Conservation (phyloP, 2,329 filamentous ascomycete species). For the Botrytis squamosa region DNA sequence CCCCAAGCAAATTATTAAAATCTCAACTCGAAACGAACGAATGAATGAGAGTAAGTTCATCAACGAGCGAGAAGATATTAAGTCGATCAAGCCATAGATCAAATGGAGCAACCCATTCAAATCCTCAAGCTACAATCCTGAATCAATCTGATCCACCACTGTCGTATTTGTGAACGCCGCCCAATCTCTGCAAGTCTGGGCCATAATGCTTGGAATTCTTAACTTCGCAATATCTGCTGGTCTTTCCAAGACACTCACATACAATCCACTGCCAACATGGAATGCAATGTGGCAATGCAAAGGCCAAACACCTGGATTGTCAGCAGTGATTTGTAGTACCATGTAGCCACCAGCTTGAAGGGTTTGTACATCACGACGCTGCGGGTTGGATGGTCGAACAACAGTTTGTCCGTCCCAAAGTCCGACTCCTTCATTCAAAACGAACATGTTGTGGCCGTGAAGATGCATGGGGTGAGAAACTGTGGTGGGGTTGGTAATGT, state of each 20-base stretch:
- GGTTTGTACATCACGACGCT: constrained; percentile 52
- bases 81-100: too few relatives aligned
- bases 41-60: background rate
- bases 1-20: background rate
- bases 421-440: constrained; percentile 53
- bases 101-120: background rate
- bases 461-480: constrained; percentile 64
- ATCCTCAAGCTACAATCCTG: constrained; percentile 40
- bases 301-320: constrained; percentile 55
- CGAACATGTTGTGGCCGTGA: constrained; percentile 70
- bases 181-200: constrained; percentile 56
- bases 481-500: constrained; percentile 52
- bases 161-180: constrained; percentile 48
- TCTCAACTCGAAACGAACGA: background rate
- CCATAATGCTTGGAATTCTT: constrained; percentile 50
- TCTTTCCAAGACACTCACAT: constrained; percentile 43
- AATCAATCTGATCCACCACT: constrained; percentile 52
- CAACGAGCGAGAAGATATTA: background rate
- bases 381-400: constrained; percentile 48
- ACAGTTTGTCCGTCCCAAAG: constrained; percentile 30
- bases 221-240: constrained; percentile 45
- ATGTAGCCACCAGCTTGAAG: constrained; percentile 45
- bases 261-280: constrained; percentile 47
- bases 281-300: constrained; percentile 52
- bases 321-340: constrained; percentile 46